Evolutionary conservation across 768 basidiomycete species (phyloP).

Genomic region (Kwoniella sp.): DNA sequence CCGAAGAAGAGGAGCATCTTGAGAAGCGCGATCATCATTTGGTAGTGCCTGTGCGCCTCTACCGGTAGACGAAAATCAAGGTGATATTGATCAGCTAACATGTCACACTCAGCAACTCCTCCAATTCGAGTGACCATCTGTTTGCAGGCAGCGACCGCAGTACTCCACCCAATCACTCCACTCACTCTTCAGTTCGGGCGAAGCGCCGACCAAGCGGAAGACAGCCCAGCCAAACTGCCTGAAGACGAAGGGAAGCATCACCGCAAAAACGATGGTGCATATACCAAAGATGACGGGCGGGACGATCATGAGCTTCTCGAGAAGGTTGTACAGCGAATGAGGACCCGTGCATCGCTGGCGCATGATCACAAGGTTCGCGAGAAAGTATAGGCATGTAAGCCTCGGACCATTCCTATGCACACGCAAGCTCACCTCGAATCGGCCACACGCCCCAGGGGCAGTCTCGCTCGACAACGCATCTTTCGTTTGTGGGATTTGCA

Average conservation of each 20-base stretch:
- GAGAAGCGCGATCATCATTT: slow-evolving; percentile 39
- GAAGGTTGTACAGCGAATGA: slow-evolving; percentile 29
- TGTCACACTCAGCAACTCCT: no score
- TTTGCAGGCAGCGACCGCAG: no score
- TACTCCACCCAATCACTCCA: no score
- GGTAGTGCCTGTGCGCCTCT: slow-evolving; percentile 44
- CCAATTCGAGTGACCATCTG: no score
- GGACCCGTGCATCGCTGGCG: slow-evolving; percentile 36
- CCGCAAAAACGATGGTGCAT: slow-evolving; percentile 29
- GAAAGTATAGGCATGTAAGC: no score
- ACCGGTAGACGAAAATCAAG: not conserved
- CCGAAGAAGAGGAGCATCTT: slow-evolving; percentile 45
- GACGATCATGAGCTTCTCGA: slow-evolving; percentile 40
- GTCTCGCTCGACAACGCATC: slow-evolving; percentile 28
- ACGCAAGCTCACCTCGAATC: slow-evolving; percentile 24
- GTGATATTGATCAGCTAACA: no score
- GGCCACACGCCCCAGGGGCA: slow-evolving; percentile 30
- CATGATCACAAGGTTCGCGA: not conserved
- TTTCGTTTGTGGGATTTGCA: slow-evolving; percentile 46
- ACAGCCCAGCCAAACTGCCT: slow-evolving; percentile 44
- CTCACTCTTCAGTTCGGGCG: slow-evolving; percentile 42
- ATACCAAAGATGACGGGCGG: slow-evolving; percentile 41
- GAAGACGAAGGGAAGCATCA: slow-evolving; percentile 26
- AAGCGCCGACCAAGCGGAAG: slow-evolving; percentile 44
- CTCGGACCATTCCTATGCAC: no score